phyloP scores from a whole-genome alignment of 78 protist genomes.

The Thecamonas trahens region DNA sequence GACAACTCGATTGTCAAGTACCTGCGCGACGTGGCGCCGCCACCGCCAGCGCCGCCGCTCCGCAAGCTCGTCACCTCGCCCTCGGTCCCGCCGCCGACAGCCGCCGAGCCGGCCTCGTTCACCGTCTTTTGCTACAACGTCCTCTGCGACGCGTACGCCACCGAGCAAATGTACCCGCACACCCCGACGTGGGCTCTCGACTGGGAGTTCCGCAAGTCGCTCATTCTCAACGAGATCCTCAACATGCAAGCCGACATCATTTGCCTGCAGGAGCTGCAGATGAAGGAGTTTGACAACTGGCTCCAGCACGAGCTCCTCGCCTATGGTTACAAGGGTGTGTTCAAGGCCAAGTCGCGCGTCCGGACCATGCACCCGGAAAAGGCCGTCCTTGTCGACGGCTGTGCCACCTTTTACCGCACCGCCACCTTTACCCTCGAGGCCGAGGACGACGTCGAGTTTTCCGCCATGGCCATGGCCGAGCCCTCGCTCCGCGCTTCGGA shows the following conservation, averaged over 20 bases:
- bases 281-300: neutral
- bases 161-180: conserved; percentile 17
- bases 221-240: conserved; percentile 8
- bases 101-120: too few species aligned
- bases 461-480: neutral
- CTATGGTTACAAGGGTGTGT: conserved; percentile 27
- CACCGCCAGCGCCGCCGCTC: too few species aligned
- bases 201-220: conserved; percentile 17
- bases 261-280: conserved; percentile 25
- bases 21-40: too few species aligned
- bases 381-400: conserved; percentile 11
- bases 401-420: conserved; percentile 19
- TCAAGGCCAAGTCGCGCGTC: conserved; percentile 9
- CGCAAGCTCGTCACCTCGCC: too few species aligned
- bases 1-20: too few species aligned
- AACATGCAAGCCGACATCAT: neutral
- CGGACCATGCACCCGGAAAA: conserved; percentile 2
- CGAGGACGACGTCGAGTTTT: conserved; percentile 3
- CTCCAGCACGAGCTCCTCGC: conserved; percentile 22
- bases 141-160: conserved; percentile 22
- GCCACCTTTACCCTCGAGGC: conserved; percentile 3
- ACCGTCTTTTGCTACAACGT: conserved; percentile 20
- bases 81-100: too few species aligned
- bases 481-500: neutral
- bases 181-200: conserved; percentile 35